phyloP scores from a whole-genome alignment of 345 rosid genomes.

The Psidium friedrichsthalianum region DNA sequence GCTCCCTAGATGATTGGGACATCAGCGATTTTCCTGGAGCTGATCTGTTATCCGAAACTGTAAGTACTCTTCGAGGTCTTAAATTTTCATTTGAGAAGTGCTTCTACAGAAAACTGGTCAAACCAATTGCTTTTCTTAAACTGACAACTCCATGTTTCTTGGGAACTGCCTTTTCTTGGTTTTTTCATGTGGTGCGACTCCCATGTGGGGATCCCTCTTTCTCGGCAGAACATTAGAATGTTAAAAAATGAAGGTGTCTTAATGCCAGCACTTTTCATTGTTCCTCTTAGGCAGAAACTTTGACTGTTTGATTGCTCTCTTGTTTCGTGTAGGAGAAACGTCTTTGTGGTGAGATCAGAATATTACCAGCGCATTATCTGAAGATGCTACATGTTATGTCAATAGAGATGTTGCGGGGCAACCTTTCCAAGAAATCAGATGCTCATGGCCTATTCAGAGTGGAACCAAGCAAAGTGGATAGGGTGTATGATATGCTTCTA shows the following conservation, averaged over 20 bases:
- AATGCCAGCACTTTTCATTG: neutral
- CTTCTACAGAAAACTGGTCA: neutral
- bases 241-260: neutral
- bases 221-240: neutral
- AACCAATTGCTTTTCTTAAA: neutral
- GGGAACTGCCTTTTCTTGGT: neutral
- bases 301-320: neutral
- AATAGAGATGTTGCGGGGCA: slow-evolving; percentile 51
- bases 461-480: slow-evolving; percentile 70
- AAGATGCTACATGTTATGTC: slow-evolving; percentile 65
- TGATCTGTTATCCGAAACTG: slow-evolving; percentile 62
- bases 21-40: slow-evolving; percentile 61
- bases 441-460: slow-evolving; percentile 74
- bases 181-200: neutral
- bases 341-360: slow-evolving; percentile 59
- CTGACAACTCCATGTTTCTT: neutral
- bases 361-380: slow-evolving; percentile 80
- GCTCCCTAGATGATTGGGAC: slow-evolving; percentile 53
- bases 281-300: neutral
- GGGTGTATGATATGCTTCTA: slow-evolving; percentile 69
- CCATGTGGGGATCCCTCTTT: neutral
- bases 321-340: slow-evolving; percentile 48
- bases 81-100: neutral
- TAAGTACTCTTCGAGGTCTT: slow-evolving; percentile 18
- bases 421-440: slow-evolving; percentile 56